Evolutionary conservation across 1,139 yeast genomes (phyloP).

Genomic region (Diutina catenulata): DNA sequence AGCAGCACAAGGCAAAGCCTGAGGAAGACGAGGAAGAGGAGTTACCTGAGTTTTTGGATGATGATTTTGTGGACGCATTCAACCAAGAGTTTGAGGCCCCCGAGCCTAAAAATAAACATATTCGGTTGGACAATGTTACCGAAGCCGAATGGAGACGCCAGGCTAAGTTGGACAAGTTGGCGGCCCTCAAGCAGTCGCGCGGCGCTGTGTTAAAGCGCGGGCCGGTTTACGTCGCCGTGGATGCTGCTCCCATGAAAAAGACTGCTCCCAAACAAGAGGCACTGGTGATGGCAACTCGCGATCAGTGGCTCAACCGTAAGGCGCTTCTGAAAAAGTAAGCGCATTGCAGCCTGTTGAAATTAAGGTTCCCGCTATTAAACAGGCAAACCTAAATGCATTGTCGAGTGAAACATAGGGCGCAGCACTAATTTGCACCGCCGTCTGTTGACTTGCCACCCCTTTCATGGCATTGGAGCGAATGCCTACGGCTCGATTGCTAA

Average conservation of each 20-base stretch:
- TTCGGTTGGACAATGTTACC: constrained; percentile 23
- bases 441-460: no score
- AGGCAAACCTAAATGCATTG: no score
- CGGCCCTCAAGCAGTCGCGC: constrained; percentile 27
- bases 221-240: constrained; percentile 43
- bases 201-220: constrained; percentile 35
- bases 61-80: constrained; percentile 24
- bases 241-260: constrained; percentile 16
- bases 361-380: no score
- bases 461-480: no score
- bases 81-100: constrained; percentile 11
- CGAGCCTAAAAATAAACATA: constrained; percentile 9
- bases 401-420: no score
- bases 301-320: constrained; percentile 52
- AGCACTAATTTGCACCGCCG: no score
- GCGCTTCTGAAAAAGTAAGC: constrained; percentile 28
- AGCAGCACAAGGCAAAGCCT: constrained; percentile 31
- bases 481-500: no score
- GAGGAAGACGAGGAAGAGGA: constrained; percentile 15
- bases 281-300: constrained; percentile 29
- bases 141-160: constrained; percentile 15
- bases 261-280: constrained; percentile 36
- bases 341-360: no score
- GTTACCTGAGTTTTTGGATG: constrained; percentile 41
- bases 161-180: constrained; percentile 30